Evolutionary conservation across 768 basidiomycete species (phyloP), one percentile per base, ranked within the genome.

Genomic region (Calocybe gangraenosa): DNA sequence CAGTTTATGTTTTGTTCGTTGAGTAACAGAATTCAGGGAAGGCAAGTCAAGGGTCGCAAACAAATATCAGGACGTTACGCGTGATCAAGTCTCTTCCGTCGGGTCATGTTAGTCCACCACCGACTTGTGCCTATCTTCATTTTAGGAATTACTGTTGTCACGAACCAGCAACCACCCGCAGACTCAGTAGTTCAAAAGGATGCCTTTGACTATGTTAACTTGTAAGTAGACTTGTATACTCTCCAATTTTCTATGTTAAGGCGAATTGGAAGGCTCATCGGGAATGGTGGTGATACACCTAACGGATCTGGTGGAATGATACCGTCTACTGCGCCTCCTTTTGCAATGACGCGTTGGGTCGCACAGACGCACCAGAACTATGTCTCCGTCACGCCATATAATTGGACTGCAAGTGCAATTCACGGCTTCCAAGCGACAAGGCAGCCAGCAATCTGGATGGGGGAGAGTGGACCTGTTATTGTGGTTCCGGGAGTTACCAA

Each of bases 381-480:
- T 49, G 83, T 86, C 37, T 87, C 84, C 3, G 72, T 80, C 8
- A 79, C 79, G 1, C 82, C 85, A 3, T 87, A 83, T 56, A 86
- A 87, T 59, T 73, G 76, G 59, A 82, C 84, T 0, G 59, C 64
- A 15, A 53, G 53, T 17, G 55, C 49, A 10, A 76, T 90, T 2
- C 82, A 87, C 53, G 88, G 89, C 1, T 89, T 91, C 54, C 78
- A 84, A 37, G 87, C 77, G 3, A 90, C 88, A 3, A 80, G 87
- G 43, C 89, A 89, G 52, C 87, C 88, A 9, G 89, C 89, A 0
- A 90, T 92, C 30, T 91, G 87, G 88, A 91, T 92, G 87, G 88
- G 84, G 2, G 86, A 87, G 54, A 85, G 79, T 50, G 86, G 76
- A 0, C 76, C 77, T 37, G 75, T 81, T 2, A 69, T 76, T 3